A percentile compares a stretch with the other conserved stretches of the same genome.
Evolutionary conservation across 139 green algal species (phyloP).

Genomic region (Nannochloris sp.): DNA sequence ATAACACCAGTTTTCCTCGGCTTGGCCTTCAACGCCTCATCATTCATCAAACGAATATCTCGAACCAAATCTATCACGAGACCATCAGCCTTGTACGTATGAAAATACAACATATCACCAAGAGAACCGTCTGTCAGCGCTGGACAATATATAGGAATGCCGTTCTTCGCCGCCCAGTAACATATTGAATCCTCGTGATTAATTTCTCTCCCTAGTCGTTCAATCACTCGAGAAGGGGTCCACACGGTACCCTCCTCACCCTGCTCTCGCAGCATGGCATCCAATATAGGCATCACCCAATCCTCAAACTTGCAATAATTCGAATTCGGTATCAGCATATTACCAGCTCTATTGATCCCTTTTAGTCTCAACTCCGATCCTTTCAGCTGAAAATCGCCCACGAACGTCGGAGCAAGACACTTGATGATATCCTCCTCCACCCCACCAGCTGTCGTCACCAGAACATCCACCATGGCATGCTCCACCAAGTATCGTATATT

Average conservation of each 20-base stretch:
- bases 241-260: conserved; percentile 65
- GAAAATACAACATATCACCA: conserved; percentile 99
- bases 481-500: conserved; percentile 77
- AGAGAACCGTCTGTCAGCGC: conserved; percentile 80
- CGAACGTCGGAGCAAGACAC: conserved; percentile 85
- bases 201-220: conserved; percentile 80
- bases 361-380: conserved; percentile 71
- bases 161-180: conserved; percentile 86
- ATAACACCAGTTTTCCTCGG: conserved; percentile 83
- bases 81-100: conserved; percentile 73
- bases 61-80: conserved; percentile 67
- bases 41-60: conserved; percentile 76
- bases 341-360: conserved; percentile 95
- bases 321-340: conserved; percentile 98
- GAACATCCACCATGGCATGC: conserved; percentile 86
- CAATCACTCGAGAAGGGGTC: conserved; percentile 77
- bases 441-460: conserved; percentile 93
- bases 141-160: conserved; percentile 94
- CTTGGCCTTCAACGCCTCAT: conserved; percentile 73
- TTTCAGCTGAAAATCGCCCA: conserved; percentile 85
- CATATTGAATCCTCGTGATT: conserved; percentile 77
- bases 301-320: conserved; percentile 99
- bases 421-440: conserved; percentile 99
- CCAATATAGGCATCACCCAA: conserved; percentile 97
- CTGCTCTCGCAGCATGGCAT: conserved; percentile 88